These are phyloP conservation scores for Mrakia gelida DNA, from an alignment of 768 basidiomycete species.

Conservation along the genomic window DNA sequence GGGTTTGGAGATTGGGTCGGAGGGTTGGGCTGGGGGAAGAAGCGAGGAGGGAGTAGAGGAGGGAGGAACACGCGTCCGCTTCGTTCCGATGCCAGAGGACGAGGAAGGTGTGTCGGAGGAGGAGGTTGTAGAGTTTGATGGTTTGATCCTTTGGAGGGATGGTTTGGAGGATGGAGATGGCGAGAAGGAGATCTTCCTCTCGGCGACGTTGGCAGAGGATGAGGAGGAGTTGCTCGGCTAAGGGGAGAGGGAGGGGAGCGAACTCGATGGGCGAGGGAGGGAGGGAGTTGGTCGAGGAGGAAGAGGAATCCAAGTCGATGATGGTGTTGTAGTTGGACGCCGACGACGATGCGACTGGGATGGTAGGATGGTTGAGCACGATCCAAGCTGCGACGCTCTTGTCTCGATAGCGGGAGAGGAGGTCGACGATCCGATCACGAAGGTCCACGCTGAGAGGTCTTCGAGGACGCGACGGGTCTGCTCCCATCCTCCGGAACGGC, in stretches of 20 bases:
- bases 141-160: background rate
- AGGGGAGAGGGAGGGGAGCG: background rate
- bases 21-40: background rate
- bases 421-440: background rate
- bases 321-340: background rate
- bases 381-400: conserved; percentile 4
- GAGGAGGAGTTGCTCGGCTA: conserved; percentile 6
- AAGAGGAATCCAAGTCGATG: background rate
- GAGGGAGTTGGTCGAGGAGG: background rate
- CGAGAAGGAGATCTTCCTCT: background rate
- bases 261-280: background rate
- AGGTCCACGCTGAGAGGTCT: background rate
- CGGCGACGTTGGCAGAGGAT: background rate
- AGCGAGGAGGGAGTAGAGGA: background rate
- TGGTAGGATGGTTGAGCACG: background rate
- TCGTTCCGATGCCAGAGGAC: background rate
- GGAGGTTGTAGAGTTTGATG: conserved; percentile 11
- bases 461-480: background rate
- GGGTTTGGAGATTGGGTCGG: background rate
- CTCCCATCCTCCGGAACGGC: background rate
- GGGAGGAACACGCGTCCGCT: background rate
- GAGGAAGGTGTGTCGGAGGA: background rate
- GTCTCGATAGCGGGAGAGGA: background rate
- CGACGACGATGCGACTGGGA: background rate
- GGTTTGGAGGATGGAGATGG: background rate